Conservation (phyloP, 805 yeast genomes). For the Wickerhamia fluorescens region DNA sequence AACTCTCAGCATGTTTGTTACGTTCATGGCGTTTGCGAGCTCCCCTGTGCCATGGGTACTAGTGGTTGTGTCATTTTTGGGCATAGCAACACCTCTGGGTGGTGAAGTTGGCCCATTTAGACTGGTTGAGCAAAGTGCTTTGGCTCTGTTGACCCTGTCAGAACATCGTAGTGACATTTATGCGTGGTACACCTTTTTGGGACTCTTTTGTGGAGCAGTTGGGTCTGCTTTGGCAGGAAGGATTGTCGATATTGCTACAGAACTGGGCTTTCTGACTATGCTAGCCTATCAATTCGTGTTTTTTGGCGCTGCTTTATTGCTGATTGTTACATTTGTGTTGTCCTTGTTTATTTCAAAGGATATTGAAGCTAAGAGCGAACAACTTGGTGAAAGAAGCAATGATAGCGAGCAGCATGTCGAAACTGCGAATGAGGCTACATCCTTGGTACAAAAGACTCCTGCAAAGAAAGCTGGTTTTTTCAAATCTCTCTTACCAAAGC, state of each 20-base stretch:
- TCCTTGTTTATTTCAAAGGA: constrained; percentile 10
- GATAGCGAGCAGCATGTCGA: no score
- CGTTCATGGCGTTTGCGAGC: constrained; percentile 35
- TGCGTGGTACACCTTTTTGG: constrained; percentile 51
- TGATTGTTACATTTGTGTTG: constrained; percentile 12
- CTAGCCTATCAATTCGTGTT: constrained; percentile 26
- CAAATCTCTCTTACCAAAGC: constrained; percentile 14
- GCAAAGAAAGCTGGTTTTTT: constrained; percentile 3
- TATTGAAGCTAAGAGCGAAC: constrained; percentile 10
- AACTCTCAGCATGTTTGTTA: constrained; percentile 33
- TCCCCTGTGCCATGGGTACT: constrained; percentile 27
- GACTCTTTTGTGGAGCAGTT: constrained; percentile 39
- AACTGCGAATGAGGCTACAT: constrained; percentile 9
- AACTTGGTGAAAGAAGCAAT: constrained; percentile 2
- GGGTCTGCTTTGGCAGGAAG: constrained; percentile 39
- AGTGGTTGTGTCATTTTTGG: constrained; percentile 34
- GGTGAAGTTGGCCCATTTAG: constrained; percentile 55
- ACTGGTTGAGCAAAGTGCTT: constrained; percentile 47
- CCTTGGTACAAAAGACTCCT: constrained; percentile 6
- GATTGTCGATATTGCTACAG: constrained; percentile 11
- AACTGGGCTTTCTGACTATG: constrained; percentile 11
- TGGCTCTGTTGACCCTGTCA: constrained; percentile 39
- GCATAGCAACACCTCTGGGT: constrained; percentile 54
- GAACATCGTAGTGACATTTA: constrained; percentile 45
- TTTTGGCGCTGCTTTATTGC: constrained; percentile 15